Base-by-base conservation (phyloP, 2,329 filamentous ascomycete genomes). In the Teratosphaeria nubilosa region DNA sequence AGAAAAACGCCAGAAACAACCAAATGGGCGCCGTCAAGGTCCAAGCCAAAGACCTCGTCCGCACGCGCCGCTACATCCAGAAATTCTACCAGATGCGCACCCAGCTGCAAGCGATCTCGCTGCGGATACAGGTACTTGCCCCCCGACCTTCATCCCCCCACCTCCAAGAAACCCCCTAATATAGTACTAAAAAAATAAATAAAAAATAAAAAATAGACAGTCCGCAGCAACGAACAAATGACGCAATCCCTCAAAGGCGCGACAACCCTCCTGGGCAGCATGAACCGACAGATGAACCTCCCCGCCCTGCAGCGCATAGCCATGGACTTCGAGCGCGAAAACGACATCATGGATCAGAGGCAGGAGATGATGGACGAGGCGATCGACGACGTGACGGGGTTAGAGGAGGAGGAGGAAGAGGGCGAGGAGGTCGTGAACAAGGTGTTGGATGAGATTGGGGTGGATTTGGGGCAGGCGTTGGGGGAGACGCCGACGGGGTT, bases 301-400 rank as follows among this genome's bases (percentile, higher is more conserved):
- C 94, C 94, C 0, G 91, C 91, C 20, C 79, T 99, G 34, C 92
- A 97, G 73, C 85, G 92, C 59, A 99, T 99, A 71, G 92, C 94
- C 22, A 96, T 96, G 91, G 94, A 99, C 70, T 99, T 99, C 69
- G 94, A 99, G 76, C 87, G 90, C 68, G 94, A 99, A 75, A 99
- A 97, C 75, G 94, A 97, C 69, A 91, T 99, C 59, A 99, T 99
- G 94, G 94, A 99, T 67, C 91, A 97, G 76, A 84, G 94, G 63
- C 91, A 97, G 73, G 94, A 97, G 75, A 96, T 99, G 89, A 97
- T 99, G 94, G 92, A 97, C 71, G 94, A 97, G 74, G 92, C 91
- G 22, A 94, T 99, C 60, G 94, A 99, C 71, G 94, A 99, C 72
- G 91, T 92, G 54, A 96, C 94, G 68, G 94, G 95, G 25, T 79